These are phyloP conservation scores for Linnemannia elongata DNA, from an alignment of 192 early-diverging fungal genomes.

Conservation along the genomic window DNA sequence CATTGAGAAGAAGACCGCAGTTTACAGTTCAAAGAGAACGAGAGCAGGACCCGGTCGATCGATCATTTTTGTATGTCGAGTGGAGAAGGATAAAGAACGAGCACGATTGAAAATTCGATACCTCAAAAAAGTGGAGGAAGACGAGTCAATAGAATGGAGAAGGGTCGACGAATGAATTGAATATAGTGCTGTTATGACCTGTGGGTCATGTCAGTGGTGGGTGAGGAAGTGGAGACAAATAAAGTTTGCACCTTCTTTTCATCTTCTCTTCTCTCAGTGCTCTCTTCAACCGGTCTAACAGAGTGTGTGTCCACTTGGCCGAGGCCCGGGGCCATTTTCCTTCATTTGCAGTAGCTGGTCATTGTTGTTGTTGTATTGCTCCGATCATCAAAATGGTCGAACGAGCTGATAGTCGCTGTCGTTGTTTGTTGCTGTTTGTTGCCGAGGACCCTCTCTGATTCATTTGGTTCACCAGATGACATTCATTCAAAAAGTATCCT, in stretches of 20 bases:
- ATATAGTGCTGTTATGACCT: neutral
- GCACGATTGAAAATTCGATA: neutral
- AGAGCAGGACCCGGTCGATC: neutral
- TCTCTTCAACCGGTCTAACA: neutral
- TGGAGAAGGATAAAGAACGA: neutral
- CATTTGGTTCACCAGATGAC: neutral
- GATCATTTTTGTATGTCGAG: neutral
- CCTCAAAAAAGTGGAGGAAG: neutral
- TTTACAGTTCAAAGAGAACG: neutral
- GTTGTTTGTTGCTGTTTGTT: neutral
- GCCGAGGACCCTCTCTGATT: too few species aligned
- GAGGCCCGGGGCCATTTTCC: neutral
- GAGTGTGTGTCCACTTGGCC: neutral
- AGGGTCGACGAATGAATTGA: neutral
- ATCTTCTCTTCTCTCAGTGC: neutral
- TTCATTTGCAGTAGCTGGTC: neutral
- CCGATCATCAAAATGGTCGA: conserved; percentile 1
- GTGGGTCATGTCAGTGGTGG: neutral
- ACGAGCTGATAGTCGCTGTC: neutral
- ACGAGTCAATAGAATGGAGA: neutral
- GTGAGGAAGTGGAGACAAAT: neutral
- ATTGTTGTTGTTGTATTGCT: neutral
- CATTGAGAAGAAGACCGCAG: neutral
- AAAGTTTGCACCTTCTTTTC: neutral
- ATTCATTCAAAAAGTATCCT: neutral